Percentiles rank a stretch among this genome's conserved stretches.
Evolutionary conservation across 192 early-diverging fungal species (phyloP).

Genomic region (Backusella luteola): DNA sequence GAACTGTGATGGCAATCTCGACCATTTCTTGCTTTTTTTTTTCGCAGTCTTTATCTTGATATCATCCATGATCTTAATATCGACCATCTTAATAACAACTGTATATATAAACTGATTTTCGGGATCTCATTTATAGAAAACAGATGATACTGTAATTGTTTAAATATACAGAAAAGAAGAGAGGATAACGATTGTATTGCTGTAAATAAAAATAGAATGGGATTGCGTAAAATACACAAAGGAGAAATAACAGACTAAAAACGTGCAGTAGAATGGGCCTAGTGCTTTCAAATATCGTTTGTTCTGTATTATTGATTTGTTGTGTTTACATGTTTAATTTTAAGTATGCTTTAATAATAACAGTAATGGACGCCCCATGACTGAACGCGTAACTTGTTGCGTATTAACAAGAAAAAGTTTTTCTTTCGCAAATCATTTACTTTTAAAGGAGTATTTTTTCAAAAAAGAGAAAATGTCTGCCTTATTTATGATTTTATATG

Average conservation of each 20-base stretch:
- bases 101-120: neutral
- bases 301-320: neutral
- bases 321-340: neutral
- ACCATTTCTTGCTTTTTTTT: neutral
- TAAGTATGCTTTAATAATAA: neutral
- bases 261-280: neutral
- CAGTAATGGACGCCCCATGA: neutral
- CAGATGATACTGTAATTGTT: neutral
- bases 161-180: neutral
- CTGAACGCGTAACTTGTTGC: neutral
- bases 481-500: neutral
- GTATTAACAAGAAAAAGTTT: neutral
- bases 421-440: neutral
- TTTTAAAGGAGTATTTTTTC: neutral
- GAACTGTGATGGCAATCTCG: neutral
- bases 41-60: neutral
- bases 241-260: neutral
- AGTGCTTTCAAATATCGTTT: neutral
- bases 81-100: constrained; percentile 2
- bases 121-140: neutral
- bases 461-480: too few relatives aligned
- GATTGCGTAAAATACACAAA: neutral
- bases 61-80: constrained; percentile 6
- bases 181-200: neutral
- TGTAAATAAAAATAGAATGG: neutral